Conservation (phyloP, 352 stramenopile species). For the Pythium oligandrum region DNA sequence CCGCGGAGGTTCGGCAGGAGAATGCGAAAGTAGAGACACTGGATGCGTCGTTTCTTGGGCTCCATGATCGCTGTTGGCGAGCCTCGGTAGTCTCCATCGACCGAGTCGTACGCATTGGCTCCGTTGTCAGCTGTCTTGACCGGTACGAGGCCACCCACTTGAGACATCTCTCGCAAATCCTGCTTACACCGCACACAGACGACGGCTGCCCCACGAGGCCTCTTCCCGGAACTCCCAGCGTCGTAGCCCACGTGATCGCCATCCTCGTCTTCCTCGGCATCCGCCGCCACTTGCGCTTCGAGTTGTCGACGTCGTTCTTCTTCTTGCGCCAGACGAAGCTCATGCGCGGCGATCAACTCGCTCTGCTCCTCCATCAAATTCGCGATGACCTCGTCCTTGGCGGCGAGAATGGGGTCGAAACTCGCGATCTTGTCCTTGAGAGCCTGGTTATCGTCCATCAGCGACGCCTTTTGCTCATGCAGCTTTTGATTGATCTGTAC, state of each 20-base stretch:
- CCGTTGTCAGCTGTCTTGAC: not conserved
- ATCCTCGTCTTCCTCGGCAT: conserved; percentile 30
- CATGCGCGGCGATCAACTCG: conserved; percentile 57
- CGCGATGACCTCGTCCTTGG: conserved; percentile 65
- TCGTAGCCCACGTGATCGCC: conserved; percentile 2
- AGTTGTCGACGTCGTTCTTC: conserved; percentile 37
- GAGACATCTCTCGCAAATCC: conserved; percentile 31
- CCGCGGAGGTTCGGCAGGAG: conserved; percentile 87
- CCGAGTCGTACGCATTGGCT: conserved; percentile 1
- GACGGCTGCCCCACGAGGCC: conserved; percentile 3
- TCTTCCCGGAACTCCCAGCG: not conserved
- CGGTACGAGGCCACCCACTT: conserved; percentile 16
- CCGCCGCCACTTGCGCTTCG: conserved; percentile 33
- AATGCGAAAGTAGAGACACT: conserved; percentile 89
- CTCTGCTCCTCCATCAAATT: conserved; percentile 75
- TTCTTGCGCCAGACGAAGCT: conserved; percentile 44
- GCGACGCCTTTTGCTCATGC: conserved; percentile 27
- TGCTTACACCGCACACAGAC: conserved; percentile 68
- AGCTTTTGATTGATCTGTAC: conserved; percentile 48
- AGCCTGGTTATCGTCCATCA: conserved; percentile 23
- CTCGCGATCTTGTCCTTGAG: conserved; percentile 37
- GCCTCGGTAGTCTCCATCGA: not conserved
- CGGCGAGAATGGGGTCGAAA: conserved; percentile 31
- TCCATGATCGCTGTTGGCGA: not conserved
- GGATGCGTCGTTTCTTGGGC: conserved; percentile 36